Base-by-base conservation (phyloP, 2,329 filamentous ascomycete genomes). In the Pyrenophora graminea region DNA sequence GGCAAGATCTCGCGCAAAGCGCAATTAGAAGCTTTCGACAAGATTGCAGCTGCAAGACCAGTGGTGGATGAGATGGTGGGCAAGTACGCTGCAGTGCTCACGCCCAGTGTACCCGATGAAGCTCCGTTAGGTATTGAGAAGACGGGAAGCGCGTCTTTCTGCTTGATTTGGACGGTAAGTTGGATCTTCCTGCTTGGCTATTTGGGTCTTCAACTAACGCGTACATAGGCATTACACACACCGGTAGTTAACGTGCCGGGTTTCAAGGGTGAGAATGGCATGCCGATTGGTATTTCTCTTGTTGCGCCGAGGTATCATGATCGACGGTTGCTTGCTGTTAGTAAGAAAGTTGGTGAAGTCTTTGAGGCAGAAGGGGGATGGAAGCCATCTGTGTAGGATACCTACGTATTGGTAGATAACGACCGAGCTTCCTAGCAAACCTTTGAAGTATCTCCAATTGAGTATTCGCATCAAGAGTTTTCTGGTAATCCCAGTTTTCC, bases 221-320 rank as follows among this genome's bases (percentile, higher is more conserved):
- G 13, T 2, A 4, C 21, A 8, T 2, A 55, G 60, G 61, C 59
- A 49, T 68, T 88, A 12, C 85, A 88, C 54, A 80, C 77, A 1
- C 85, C 85, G 0, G 82, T 84, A 0, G 69, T 87, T n/a, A 87
- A 88, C 52, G 67, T 88, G 0, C 84, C 85, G 0, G 85, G 84
- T 0, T 87, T 88, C 57, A 69, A 75, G 30, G 85, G 85, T 0
- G 74, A 74, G 25, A 76, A 81, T 51, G 78, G 76, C 0, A 69
- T 88, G 76, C 86, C 85, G 0, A 77, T 88, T 32, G 85, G 86
- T 0, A 58, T 85, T 17, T 82, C 80, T 0, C 61, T 84, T 1
- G 77, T 84, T 0, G 75, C 74, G 0, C 72, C 77, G 1, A 48
- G 69, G 23, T 71, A 70, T 51, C 56, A 60, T 38, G 64, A 73